Percentiles rank a stretch among this genome's conserved stretches.
Conservation (phyloP, 225 moss, liverwort and hornwort species). For the Pseudisothecium myosuroides region DNA sequence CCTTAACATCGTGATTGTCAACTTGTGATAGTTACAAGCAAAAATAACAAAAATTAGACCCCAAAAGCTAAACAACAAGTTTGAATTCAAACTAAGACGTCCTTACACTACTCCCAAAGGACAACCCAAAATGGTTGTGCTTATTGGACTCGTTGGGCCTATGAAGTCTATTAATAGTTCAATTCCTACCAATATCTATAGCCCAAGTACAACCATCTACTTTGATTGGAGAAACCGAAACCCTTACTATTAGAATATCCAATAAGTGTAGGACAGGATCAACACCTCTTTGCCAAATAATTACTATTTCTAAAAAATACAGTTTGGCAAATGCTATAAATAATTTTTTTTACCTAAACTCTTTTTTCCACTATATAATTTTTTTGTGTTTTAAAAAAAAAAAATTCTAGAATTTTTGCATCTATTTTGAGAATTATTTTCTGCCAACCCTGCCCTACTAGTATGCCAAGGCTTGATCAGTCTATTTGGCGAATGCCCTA, state of each 20-base stretch:
- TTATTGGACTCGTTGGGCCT: fast-evolving
- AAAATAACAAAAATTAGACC: background rate
- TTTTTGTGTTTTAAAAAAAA: background rate
- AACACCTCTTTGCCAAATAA: fast-evolving
- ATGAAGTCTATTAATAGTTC: background rate
- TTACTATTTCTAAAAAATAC: background rate
- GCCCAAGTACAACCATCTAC: background rate
- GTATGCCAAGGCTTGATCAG: background rate
- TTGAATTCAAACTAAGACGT: fast-evolving
- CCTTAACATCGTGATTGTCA: no score
- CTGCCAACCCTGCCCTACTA: fast-evolving
- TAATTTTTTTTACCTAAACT: no score
- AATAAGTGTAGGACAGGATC: fast-evolving
- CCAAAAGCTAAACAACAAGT: no score
- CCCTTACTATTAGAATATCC: background rate
- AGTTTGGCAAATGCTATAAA: fast-evolving
- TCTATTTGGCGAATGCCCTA: no score
- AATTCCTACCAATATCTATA: background rate
- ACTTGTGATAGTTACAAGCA: no score
- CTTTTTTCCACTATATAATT: background rate
- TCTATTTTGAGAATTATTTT: background rate
- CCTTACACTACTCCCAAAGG: fast-evolving
- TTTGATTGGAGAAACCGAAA: background rate
- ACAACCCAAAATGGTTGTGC: background rate
- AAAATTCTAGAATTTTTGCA: background rate